Base-by-base conservation (phyloP, 352 stramenopile genomes). In the Phytopythium litorale region DNA sequence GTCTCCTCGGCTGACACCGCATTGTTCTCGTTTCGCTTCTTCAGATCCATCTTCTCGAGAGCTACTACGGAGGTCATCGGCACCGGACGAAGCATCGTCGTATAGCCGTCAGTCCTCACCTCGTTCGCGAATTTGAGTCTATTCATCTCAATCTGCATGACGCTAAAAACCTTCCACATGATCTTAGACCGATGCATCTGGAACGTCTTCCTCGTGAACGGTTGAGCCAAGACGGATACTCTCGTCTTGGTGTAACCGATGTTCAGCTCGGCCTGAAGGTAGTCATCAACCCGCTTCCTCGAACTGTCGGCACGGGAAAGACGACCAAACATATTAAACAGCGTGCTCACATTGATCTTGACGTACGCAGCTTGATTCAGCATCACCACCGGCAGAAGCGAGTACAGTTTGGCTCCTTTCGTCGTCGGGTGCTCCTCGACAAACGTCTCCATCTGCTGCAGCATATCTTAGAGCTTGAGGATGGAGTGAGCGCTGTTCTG, bases 331-430 rank as follows among this genome's bases (percentile, higher is more conserved):
- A 65, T 23, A 35, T 52, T 52, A 30, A 33, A 45, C 30, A 65
- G 32, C 23, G 50, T 65, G 15, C 42, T 60, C 13, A 30, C 60
- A 32, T 65, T 65, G 43, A 65, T 60, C 50, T 60, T 65, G 50
- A 65, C 50, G 50, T 65, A 55, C 16, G 28, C 18, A 35, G 60
- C 60, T 23, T 56, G 45, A 58, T 12, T n/a, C n/a, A n/a, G n/a
- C n/a, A 52, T 60, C 3, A 42, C 19, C 16, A 60, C 50, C 4
- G 60, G 60, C 7, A 65, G 56, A 4, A 65, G 60, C 9, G 60
- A 60, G 43, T 54, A 65, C 50, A 48, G 7, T 9, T 43, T 46
- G 33, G 54, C 51, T 48, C 60, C 60, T 30, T 52, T 65, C 42
- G 21, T 23, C 23, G 18, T 49, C 21, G 53, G 53, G 21, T 59